A percentile compares a stretch with the other conserved stretches of the same genome.
phyloP scores from a whole-genome alignment of 2,329 filamentous ascomycete genomes.

The Ophiobolus disseminans region DNA sequence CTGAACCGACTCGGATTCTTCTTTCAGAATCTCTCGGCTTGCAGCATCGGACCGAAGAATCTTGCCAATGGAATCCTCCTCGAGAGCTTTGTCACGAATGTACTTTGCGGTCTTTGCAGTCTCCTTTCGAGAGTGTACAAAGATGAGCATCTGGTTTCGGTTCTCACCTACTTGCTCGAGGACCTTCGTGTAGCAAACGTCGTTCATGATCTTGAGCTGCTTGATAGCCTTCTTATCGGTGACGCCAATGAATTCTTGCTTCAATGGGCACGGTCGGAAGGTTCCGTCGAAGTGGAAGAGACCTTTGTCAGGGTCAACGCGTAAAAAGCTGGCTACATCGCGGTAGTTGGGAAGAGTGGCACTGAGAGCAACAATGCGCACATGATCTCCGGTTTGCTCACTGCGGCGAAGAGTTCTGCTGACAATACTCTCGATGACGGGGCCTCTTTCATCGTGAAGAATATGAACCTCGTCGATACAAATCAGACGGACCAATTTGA shows the following conservation, averaged over 20 bases:
- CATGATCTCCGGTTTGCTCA: conserved; percentile 92
- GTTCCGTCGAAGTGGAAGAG: conserved; percentile 97
- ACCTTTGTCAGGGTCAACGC: conserved; percentile 83
- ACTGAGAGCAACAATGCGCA: conserved; percentile 89
- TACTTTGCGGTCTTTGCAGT: conserved; percentile 97
- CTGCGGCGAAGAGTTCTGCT: conserved; percentile 90
- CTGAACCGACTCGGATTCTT: conserved; percentile 81
- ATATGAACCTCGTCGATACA: conserved; percentile 99
- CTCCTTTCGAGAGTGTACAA: conserved; percentile 97
- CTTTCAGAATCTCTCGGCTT: conserved; percentile 83
- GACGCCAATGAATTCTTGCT: conserved; percentile 96
- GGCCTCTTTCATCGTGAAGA: conserved; percentile 95
- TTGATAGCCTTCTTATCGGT: conserved; percentile 99
- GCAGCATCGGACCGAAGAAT: conserved; percentile 93
- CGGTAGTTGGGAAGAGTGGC: conserved; percentile 96
- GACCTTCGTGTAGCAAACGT: conserved; percentile 97
- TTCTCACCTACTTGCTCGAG: conserved; percentile 93
- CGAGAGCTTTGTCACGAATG: conserved; percentile 95
- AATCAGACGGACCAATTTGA: conserved; percentile 91
- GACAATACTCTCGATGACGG: conserved; percentile 95
- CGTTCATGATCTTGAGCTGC: conserved; percentile 98
- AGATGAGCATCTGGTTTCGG: conserved; percentile 97
- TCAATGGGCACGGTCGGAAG: conserved; percentile 90
- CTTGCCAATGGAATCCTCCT: conserved; percentile 95
- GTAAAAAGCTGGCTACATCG: conserved; percentile 93